These are phyloP conservation scores for Canavalia ensiformis DNA, from an alignment of 306 rosid genomes.

Conservation along the genomic window DNA sequence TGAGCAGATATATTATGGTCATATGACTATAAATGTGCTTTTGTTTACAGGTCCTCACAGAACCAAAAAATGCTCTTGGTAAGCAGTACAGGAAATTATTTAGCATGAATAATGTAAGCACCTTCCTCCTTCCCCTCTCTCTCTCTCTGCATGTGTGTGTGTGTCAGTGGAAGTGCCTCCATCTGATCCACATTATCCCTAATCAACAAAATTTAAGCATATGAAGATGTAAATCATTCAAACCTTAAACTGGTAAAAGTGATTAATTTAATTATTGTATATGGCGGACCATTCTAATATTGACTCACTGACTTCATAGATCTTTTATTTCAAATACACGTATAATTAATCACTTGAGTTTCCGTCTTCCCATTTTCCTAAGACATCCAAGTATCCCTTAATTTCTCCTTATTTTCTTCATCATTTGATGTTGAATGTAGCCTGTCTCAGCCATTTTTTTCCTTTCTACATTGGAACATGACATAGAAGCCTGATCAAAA, in stretches of 20 bases:
- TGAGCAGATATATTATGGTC: neutral
- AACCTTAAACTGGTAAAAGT: constrained; percentile 19
- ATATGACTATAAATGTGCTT: constrained; percentile 35
- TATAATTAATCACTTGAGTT: constrained; percentile 1
- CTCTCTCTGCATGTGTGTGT: neutral
- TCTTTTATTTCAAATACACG: neutral
- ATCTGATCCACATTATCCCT: neutral
- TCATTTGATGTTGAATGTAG: neutral
- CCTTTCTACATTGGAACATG: neutral
- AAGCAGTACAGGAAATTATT: constrained; percentile 94
- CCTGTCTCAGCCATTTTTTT: constrained; percentile 4
- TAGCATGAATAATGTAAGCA: constrained; percentile 87
- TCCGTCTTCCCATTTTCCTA: neutral
- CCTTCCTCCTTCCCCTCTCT: constrained; percentile 29
- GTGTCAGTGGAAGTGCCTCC: neutral
- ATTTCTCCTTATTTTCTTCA: neutral
- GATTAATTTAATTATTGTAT: constrained; percentile 21
- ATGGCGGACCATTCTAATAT: neutral
- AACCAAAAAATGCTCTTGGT: constrained; percentile 95
- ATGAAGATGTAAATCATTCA: neutral
- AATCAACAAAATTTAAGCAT: constrained; percentile 7
- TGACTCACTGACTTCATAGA: neutral
- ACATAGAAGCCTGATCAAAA: constrained; percentile 25
- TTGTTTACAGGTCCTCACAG: constrained; percentile 80
- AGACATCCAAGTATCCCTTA: neutral